Conservation (phyloP, 2,329 filamentous ascomycete species). For the Neofusicoccum sp. region DNA sequence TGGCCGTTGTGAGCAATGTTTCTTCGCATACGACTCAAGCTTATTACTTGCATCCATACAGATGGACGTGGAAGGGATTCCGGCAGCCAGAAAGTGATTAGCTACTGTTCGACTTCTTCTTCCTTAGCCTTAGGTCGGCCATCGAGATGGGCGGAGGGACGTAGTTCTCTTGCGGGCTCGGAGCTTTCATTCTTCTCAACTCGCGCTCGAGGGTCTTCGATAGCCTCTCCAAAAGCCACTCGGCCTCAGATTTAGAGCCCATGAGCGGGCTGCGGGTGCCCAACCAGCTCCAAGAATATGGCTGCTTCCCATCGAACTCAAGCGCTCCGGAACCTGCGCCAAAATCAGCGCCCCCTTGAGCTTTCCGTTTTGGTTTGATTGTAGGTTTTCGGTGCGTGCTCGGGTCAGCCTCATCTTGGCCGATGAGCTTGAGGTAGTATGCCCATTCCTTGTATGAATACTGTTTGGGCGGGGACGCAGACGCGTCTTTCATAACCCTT, state of each 20-base stretch:
- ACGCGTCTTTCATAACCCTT: conserved; percentile 46
- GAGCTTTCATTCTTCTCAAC: conserved; percentile 35
- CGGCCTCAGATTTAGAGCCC: conserved; percentile 67
- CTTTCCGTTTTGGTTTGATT: conserved; percentile 24
- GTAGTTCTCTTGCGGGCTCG: conserved; percentile 24
- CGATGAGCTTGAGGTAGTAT: conserved; percentile 41
- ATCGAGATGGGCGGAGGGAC: conserved; percentile 39
- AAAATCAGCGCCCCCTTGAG: not conserved
- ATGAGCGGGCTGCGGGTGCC: conserved; percentile 70
- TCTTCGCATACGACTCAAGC: too few species aligned
- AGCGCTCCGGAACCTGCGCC: conserved; percentile 25
- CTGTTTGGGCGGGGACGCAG: conserved; percentile 41
- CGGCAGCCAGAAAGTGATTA: not conserved
- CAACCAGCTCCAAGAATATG: conserved; percentile 77
- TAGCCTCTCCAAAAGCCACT: conserved; percentile 72
- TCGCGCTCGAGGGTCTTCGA: conserved; percentile 56
- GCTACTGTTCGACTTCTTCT: not conserved
- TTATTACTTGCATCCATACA: too few species aligned
- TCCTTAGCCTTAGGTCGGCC: conserved; percentile 26
- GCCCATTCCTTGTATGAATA: conserved; percentile 45
- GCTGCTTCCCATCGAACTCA: conserved; percentile 26
- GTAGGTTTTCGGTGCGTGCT: conserved; percentile 39
- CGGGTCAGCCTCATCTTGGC: conserved; percentile 44
- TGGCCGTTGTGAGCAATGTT: too few species aligned
- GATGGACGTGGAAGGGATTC: not conserved